Conservation (phyloP, 1,284 basidiomycete genomes). For the Heterobasidion irregulare region DNA sequence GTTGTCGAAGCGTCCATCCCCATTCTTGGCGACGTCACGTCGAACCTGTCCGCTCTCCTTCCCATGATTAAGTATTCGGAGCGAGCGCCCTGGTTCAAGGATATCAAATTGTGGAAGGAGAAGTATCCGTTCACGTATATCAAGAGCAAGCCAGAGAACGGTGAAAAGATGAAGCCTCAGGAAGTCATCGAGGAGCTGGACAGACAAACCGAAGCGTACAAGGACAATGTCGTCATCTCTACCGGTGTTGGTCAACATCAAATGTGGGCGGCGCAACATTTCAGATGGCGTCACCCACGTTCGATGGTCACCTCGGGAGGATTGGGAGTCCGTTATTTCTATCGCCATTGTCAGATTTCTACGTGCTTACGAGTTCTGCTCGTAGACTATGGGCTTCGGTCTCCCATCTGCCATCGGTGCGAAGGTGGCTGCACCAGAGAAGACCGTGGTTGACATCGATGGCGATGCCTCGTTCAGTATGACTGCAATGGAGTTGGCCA, state of each 20-base stretch:
- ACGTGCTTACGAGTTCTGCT: conserved; percentile 10
- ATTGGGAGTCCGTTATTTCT: conserved; percentile 64
- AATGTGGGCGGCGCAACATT: conserved; percentile 99
- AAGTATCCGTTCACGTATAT: conserved; percentile 88
- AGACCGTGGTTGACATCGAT: conserved; percentile 94
- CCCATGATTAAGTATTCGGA: conserved; percentile 65
- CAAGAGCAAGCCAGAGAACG: conserved; percentile 44
- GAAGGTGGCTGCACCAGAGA: conserved; percentile 91
- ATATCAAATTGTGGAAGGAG: conserved; percentile 83
- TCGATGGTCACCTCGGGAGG: conserved; percentile 96
- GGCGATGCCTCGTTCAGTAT: conserved; percentile 98
- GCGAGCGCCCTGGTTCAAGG: conserved; percentile 74
- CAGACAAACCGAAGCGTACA: conserved; percentile 55
- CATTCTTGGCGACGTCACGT: conserved; percentile 87
- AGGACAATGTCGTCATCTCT: conserved; percentile 84
- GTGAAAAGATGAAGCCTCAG: conserved; percentile 87
- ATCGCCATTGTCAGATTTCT: conserved; percentile 1
- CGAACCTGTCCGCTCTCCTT: conserved; percentile 77
- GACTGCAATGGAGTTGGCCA: conserved; percentile 98
- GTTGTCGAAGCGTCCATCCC: conserved; percentile 94
- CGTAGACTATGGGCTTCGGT: conserved; percentile 95
- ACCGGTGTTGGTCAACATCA: conserved; percentile 99
- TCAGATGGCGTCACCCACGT: conserved; percentile 82
- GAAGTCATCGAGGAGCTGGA: conserved; percentile 94
- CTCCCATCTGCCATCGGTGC: conserved; percentile 92